A percentile compares a stretch with the other conserved stretches of the same genome.
Conservation (phyloP, 31 red algal species). For the Odonthalia washingtoniensis region DNA sequence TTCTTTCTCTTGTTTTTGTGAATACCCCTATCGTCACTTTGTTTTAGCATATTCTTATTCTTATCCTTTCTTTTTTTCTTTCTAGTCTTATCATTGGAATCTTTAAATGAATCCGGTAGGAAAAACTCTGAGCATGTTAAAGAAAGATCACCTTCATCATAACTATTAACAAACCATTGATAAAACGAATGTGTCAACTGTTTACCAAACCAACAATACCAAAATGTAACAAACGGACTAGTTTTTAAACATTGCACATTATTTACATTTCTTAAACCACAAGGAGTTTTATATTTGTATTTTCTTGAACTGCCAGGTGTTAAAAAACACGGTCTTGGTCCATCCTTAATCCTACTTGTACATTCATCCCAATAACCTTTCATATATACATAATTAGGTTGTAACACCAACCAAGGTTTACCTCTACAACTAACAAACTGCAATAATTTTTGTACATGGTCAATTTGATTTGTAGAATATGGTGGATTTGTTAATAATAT, state of each 20-base stretch:
- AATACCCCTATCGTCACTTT: no score
- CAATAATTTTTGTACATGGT: conserved; percentile 44
- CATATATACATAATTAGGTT: conserved; percentile 66
- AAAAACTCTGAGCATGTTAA: conserved; percentile 54
- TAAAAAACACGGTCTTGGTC: conserved; percentile 49
- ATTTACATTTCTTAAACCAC: conserved; percentile 33
- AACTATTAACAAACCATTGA: no score
- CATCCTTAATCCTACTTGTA: background rate
- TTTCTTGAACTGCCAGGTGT: conserved; percentile 47
- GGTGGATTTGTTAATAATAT: conserved; percentile 65
- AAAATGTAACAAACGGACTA: conserved; percentile 56
- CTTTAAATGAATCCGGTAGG: conserved; percentile 61
- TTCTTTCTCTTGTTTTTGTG: no score
- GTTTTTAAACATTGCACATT: conserved; percentile 49
- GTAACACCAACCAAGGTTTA: conserved; percentile 60
- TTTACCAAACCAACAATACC: conserved; percentile 58
- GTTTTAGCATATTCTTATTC: no score
- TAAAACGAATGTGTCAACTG: conserved; percentile 37
- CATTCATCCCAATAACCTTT: conserved; percentile 50
- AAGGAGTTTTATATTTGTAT: conserved; percentile 61
- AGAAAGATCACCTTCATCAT: conserved; percentile 2
- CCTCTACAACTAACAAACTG: conserved; percentile 22
- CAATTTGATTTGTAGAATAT: conserved; percentile 46
- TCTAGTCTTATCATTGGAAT: conserved; percentile 54
- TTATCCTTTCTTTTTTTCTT: conserved; percentile 24